These are phyloP conservation scores for Wickerhamiella slavikovae DNA, from an alignment of 805 yeast species.

Conservation along the genomic window DNA sequence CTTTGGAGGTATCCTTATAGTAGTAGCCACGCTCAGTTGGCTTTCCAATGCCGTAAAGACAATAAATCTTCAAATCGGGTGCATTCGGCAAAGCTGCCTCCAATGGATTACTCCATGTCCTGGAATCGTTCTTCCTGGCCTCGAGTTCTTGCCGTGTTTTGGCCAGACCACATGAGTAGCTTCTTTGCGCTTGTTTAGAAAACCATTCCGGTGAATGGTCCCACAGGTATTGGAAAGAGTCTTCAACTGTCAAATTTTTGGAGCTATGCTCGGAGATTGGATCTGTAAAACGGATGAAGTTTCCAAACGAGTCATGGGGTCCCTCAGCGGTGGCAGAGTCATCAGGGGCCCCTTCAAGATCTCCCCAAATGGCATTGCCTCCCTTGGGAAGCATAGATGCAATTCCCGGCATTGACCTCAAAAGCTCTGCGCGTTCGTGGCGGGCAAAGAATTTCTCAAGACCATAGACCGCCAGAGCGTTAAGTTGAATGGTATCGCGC, in stretches of 20 bases:
- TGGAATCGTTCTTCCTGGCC: slow-evolving; percentile 45
- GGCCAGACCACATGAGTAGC: slow-evolving; percentile 68
- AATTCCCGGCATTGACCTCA: slow-evolving; percentile 79
- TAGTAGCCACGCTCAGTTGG: slow-evolving; percentile 88
- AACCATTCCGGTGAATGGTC: slow-evolving; percentile 64
- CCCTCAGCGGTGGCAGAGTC: slow-evolving; percentile 23
- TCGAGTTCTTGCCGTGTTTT: slow-evolving; percentile 34
- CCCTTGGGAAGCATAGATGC: slow-evolving; percentile 96
- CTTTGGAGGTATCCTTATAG: slow-evolving; percentile 49
- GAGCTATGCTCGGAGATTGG: slow-evolving; percentile 24
- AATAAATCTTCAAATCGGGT: slow-evolving; percentile 71
- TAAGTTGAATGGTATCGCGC: slow-evolving; percentile 91
- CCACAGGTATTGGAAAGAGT: slow-evolving; percentile 45
- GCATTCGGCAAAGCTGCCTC: slow-evolving; percentile 87
- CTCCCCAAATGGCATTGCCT: slow-evolving; percentile 81
- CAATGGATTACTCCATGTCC: slow-evolving; percentile 86
- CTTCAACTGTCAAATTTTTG: slow-evolving; percentile 40
- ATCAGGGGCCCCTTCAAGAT: slow-evolving; percentile 43
- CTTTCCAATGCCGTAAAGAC: slow-evolving; percentile 92
- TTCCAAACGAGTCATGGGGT: slow-evolving; percentile 34
- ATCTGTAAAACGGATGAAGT: slow-evolving; percentile 45
- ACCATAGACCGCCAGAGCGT: slow-evolving; percentile 82
- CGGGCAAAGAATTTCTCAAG: slow-evolving; percentile 84
- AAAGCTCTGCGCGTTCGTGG: slow-evolving; percentile 68
- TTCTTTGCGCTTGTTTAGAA: slow-evolving; percentile 35